Evolutionary conservation across 2,329 filamentous ascomycete species (phyloP).

Genomic region (Torrubiellomyces zombiae): DNA sequence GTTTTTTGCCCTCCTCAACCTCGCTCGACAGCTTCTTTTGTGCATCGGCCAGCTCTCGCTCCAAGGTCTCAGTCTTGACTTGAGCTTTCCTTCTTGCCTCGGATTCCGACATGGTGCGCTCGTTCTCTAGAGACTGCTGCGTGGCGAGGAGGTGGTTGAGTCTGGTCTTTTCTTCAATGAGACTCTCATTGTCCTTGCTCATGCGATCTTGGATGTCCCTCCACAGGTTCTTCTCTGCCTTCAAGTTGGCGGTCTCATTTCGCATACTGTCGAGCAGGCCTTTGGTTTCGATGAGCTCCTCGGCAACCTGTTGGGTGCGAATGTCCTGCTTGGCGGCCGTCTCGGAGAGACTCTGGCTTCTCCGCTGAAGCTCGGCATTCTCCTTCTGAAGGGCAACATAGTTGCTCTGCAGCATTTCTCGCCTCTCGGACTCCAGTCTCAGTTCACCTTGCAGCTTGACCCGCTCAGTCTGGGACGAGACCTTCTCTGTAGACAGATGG

Average conservation of each 20-base stretch:
- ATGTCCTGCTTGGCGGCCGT: slow-evolving; percentile 80
- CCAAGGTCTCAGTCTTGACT: slow-evolving; percentile 58
- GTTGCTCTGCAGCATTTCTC: slow-evolving; percentile 79
- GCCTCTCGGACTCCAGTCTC: slow-evolving; percentile 64
- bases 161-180: slow-evolving; percentile 70
- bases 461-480: slow-evolving; percentile 64
- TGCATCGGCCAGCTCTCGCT: slow-evolving; percentile 58
- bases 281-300: slow-evolving; percentile 78
- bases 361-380: slow-evolving; percentile 73
- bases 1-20: slow-evolving; percentile 68
- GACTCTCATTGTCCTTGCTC: slow-evolving; percentile 69
- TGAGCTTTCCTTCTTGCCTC: slow-evolving; percentile 72
- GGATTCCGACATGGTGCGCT: slow-evolving; percentile 70
- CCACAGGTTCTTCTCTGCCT: slow-evolving; percentile 88
- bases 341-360: slow-evolving; percentile 61
- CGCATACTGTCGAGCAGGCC: slow-evolving; percentile 72
- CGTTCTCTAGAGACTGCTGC: slow-evolving; percentile 79
- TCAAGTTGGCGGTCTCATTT: slow-evolving; percentile 81
- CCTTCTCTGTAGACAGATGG: slow-evolving; percentile 66
- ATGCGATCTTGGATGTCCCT: slow-evolving; percentile 84
- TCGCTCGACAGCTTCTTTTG: slow-evolving; percentile 77
- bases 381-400: slow-evolving; percentile 70
- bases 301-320: slow-evolving; percentile 76
- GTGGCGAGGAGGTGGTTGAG: slow-evolving; percentile 71
- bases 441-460: slow-evolving; percentile 68